Conservation (phyloP, 805 yeast species). For the Spathaspora sp. region DNA sequence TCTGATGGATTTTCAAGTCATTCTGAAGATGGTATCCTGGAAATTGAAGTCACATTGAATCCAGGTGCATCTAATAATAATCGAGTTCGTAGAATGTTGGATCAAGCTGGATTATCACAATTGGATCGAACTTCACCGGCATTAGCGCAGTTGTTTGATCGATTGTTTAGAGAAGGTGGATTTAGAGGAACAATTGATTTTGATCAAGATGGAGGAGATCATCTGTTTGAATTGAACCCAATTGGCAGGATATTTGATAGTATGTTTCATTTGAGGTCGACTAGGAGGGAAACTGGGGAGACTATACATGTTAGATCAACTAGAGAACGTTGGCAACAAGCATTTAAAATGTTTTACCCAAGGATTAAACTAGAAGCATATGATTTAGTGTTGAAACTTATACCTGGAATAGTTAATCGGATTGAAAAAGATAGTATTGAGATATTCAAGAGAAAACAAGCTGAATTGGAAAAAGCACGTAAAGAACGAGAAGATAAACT, state of each 20-base stretch:
- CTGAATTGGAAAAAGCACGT: slow-evolving; percentile 21
- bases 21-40: slow-evolving; percentile 13
- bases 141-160: slow-evolving; percentile 9
- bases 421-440: slow-evolving; percentile 49
- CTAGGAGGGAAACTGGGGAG: slow-evolving; percentile 10
- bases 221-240: slow-evolving; percentile 8
- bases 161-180: slow-evolving; percentile 11
- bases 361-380: slow-evolving; percentile 21
- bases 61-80: slow-evolving; percentile 5
- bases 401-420: slow-evolving; percentile 40
- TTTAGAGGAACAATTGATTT: slow-evolving; percentile 23
- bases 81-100: slow-evolving; percentile 10
- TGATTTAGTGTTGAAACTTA: slow-evolving; percentile 16
- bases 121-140: slow-evolving; percentile 11
- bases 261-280: slow-evolving; percentile 8
- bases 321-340: slow-evolving; percentile 65
- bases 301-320: slow-evolving; percentile 42
- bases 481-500: slow-evolving; percentile 26
- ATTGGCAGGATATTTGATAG: slow-evolving; percentile 24
- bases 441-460: slow-evolving; percentile 24
- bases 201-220: slow-evolving; percentile 5
- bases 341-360: slow-evolving; percentile 48
- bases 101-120: slow-evolving; percentile 5
- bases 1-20: slow-evolving; percentile 14
- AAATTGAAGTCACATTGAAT: slow-evolving; percentile 16